Base-by-base conservation (phyloP, 352 stramenopile genomes). In the Phytophthora tubulina region DNA sequence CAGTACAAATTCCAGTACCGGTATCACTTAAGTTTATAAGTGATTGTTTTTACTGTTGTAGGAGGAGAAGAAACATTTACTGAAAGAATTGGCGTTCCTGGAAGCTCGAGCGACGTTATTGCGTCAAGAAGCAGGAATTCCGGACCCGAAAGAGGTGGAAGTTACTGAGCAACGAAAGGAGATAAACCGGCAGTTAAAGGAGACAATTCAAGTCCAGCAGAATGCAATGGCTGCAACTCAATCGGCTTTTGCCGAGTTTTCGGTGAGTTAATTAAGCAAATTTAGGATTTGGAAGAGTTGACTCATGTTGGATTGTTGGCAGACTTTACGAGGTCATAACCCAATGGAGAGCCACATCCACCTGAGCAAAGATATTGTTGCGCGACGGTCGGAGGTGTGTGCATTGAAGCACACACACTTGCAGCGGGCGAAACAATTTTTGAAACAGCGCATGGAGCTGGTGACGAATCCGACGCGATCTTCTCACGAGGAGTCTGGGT, bases 401-500 rank as follows among this genome's bases (percentile, higher is more conserved):
- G 57, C 46, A 27, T 56, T 84, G 33, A 84, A 85, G 46, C 6
- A 72, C 4, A n/a, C 55, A 17, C 72, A 76, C 17, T 63, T 90
- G 50, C 17, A 62, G 38, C 72, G 76, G 8, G 76, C 76, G 10
- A 58, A 75, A 2, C 11, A 61, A 31, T 79, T 82, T 39, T 38
- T 88, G 31, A 63, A 63, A 27, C 65, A 81, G 41, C 70, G 74
- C 6, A 73, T 72, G 44, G 57, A 67, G 6, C 60, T 73, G 30
- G 52, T 85, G 36, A 44, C 68, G 39, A 54, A 82, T 36, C 62
- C 67, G 1, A 46, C 71, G 17, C 72, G 64, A 33, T 42, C 75
- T 52, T 78, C 78, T 27, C 65, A 79, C 9, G 73, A 86, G 17
- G 67, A 76, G 14, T 70, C 81, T 60, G 73, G 73, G 6, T 73